A percentile compares a stretch with the other conserved stretches of the same genome.
These are phyloP conservation scores for Globisporangium megalacanthum DNA, from an alignment of 352 stramenopile genomes.

Conservation along the genomic window DNA sequence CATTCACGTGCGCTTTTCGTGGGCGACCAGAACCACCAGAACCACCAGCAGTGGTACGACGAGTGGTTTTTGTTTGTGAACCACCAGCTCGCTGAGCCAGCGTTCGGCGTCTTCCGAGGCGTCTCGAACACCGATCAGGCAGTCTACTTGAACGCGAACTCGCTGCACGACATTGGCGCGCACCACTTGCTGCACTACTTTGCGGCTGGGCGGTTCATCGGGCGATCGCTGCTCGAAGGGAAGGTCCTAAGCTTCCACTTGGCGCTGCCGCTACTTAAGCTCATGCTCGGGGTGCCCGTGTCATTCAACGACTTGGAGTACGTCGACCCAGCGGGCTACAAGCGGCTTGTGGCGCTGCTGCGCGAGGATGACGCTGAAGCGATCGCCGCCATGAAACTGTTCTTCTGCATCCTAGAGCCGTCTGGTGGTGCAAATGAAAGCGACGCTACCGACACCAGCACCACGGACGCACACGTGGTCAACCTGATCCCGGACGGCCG, in stretches of 20 bases:
- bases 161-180: slow-evolving; percentile 40
- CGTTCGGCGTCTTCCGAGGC: not conserved
- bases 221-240: slow-evolving; percentile 84
- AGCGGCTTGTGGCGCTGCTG: slow-evolving; percentile 39
- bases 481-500: slow-evolving; percentile 50
- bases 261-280: slow-evolving; percentile 94
- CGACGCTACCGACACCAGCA: slow-evolving; percentile 31
- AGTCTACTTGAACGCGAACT: slow-evolving; percentile 63
- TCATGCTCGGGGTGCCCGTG: slow-evolving; percentile 94
- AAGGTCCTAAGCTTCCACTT: slow-evolving; percentile 94
- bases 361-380: slow-evolving; percentile 43
- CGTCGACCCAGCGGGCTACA: slow-evolving; percentile 58
- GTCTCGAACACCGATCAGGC: slow-evolving; percentile 39
- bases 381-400: slow-evolving; percentile 40
- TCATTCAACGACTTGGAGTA: slow-evolving; percentile 92
- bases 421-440: not conserved
- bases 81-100: not conserved
- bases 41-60: not conserved
- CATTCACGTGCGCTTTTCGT: not conserved
- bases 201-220: slow-evolving; percentile 40
- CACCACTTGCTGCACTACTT: slow-evolving; percentile 61
- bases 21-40: no score
- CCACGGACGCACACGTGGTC: slow-evolving; percentile 14
- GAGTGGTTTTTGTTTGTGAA: not conserved
- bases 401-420: no score